A percentile compares a stretch with the other conserved stretches of the same genome.
phyloP scores from a whole-genome alignment of 2,329 filamentous ascomycete species.

The Penicillium janthinellum region DNA sequence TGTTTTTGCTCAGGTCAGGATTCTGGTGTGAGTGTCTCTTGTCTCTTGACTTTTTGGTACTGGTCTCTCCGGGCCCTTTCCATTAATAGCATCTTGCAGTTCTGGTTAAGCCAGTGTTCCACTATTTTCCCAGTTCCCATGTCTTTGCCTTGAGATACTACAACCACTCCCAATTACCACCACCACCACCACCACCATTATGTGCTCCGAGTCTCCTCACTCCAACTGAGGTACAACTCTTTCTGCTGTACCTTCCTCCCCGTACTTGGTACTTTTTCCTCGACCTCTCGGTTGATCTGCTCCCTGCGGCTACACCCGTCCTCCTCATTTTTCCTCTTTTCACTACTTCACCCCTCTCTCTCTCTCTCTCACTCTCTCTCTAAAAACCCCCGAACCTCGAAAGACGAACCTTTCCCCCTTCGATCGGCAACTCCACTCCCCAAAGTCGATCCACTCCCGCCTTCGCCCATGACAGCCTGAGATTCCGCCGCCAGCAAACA shows the following conservation, averaged over 20 bases:
- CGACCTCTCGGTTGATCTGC: constrained; percentile 6
- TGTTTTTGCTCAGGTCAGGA: not conserved
- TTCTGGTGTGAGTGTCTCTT: no score
- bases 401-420: not conserved
- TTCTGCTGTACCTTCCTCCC: not conserved
- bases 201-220: no score
- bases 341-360: constrained; percentile 1
- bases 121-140: not conserved
- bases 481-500: not conserved
- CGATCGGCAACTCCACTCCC: constrained; percentile 21
- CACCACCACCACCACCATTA: no score
- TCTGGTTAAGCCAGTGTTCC: not conserved
- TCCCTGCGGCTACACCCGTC: constrained; percentile 25
- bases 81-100: constrained; percentile 18
- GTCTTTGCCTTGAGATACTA: not conserved
- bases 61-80: not conserved
- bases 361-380: not conserved
- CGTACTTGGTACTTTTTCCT: not conserved
- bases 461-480: constrained; percentile 20
- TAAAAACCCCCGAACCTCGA: not conserved
- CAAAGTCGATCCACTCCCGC: constrained; percentile 20
- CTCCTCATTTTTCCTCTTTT: constrained; percentile 12
- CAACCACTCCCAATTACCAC: not conserved
- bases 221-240: not conserved
- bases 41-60: not conserved